Conservation (phyloP, 805 yeast species). For the Saccharomycopsis olivae region DNA sequence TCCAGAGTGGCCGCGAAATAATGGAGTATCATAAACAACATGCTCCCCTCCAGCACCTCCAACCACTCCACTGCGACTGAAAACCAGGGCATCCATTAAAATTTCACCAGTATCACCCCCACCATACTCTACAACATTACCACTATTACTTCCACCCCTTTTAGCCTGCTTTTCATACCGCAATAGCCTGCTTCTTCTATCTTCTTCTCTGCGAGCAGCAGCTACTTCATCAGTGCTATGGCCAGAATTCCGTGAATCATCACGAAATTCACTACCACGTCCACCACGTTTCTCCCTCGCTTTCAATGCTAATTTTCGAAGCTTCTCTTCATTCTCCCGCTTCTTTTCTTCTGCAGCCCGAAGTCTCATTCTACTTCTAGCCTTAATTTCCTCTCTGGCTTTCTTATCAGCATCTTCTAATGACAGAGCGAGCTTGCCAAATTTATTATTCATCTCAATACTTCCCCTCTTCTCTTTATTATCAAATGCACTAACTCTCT, state of each 20-base stretch:
- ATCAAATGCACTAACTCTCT: constrained; percentile 52
- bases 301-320: constrained; percentile 38
- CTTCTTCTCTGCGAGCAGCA: constrained; percentile 31
- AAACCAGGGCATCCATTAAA: constrained; percentile 51
- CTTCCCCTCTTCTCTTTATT: constrained; percentile 27
- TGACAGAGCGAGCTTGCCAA: constrained; percentile 58
- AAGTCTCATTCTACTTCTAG: constrained; percentile 39
- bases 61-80: constrained; percentile 34
- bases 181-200: constrained; percentile 34
- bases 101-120: constrained; percentile 25
- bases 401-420: constrained; percentile 55
- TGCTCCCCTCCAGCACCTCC: constrained; percentile 5
- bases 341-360: constrained; percentile 40
- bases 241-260: neutral
- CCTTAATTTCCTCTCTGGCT: constrained; percentile 45
- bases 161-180: constrained; percentile 39
- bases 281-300: constrained; percentile 29
- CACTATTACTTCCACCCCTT: neutral
- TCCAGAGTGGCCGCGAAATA: constrained; percentile 44
- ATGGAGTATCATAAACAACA: constrained; percentile 47
- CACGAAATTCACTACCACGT: too few relatives aligned
- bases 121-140: neutral
- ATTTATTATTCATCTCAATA: constrained; percentile 40
- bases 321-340: constrained; percentile 38
- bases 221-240: too few relatives aligned